Evolutionary conservation across 257 asterid genomes (phyloP).

Genomic region (Scutellaria minor): DNA sequence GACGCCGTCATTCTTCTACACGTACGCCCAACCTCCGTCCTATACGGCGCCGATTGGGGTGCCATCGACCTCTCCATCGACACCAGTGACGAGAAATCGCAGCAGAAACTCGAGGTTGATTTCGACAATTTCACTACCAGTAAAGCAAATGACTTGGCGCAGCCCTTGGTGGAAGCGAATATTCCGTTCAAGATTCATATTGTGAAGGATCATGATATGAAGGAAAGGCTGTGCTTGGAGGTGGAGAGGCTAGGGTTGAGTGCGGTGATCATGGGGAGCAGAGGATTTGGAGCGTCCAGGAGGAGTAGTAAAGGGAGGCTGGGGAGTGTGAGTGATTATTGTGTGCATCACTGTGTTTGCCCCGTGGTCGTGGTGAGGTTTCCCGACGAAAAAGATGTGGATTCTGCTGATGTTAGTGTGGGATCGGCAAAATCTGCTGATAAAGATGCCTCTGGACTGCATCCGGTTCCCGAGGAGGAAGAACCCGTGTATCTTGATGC

Average conservation of each 20-base stretch:
- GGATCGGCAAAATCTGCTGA: conserved; percentile 41
- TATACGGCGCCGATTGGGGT: conserved; percentile 82
- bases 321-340: conserved; percentile 83
- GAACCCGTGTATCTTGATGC: conserved; percentile 62
- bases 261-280: conserved; percentile 82
- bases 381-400: conserved; percentile 65
- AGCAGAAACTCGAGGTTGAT: conserved; percentile 70
- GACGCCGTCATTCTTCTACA: conserved; percentile 83
- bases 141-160: conserved; percentile 69
- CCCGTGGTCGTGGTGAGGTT: conserved; percentile 79
- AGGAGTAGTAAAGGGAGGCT: conserved; percentile 66
- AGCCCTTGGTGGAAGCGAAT: conserved; percentile 64
- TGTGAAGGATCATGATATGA: conserved; percentile 87
- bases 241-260: conserved; percentile 83
- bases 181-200: conserved; percentile 76
- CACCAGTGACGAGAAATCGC: conserved; percentile 56
- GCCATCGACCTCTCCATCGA: conserved; percentile 50
- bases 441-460: conserved; percentile 45
- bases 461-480: conserved; percentile 75
- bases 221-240: conserved; percentile 85
- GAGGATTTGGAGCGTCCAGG: conserved; percentile 77
- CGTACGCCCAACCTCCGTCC: conserved; percentile 63
- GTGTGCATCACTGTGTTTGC: conserved; percentile 79
- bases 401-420: conserved; percentile 23
- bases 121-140: conserved; percentile 65